A percentile compares a stretch with the other conserved stretches of the same genome.
These are phyloP conservation scores for Rhodamnia rubescens DNA, from an alignment of 345 rosid genomes.

Conservation along the genomic window DNA sequence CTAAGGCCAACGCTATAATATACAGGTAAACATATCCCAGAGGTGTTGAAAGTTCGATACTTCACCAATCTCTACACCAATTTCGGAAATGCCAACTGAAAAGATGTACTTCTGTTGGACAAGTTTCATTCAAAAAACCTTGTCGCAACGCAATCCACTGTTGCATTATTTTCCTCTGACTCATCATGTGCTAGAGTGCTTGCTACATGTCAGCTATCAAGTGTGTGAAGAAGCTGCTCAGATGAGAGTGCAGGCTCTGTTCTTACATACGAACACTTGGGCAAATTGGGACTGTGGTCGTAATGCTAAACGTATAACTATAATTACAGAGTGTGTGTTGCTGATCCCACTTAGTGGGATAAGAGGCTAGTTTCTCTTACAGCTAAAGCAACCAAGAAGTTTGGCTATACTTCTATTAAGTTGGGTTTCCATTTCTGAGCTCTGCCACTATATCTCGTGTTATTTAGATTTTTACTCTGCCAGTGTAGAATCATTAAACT, in stretches of 20 bases:
- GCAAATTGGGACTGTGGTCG: neutral
- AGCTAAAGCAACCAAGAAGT: neutral
- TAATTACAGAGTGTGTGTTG: neutral
- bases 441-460: neutral
- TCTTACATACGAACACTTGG: neutral
- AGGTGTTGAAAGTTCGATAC: neutral
- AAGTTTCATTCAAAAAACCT: neutral
- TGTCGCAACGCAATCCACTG: neutral
- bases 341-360: neutral
- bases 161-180: neutral
- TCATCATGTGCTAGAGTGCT: neutral
- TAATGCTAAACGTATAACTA: neutral
- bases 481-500: neutral
- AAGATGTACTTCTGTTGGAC: neutral
- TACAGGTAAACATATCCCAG: constrained; percentile 40
- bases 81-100: neutral
- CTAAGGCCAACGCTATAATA: constrained; percentile 80
- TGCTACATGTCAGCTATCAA: neutral
- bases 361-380: neutral
- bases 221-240: neutral
- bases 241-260: neutral
- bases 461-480: neutral
- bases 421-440: neutral
- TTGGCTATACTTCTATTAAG: neutral
- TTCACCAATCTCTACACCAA: neutral